phyloP scores from a whole-genome alignment of 176 grass and related monocot genomes.

The Aegilops speltoides region DNA sequence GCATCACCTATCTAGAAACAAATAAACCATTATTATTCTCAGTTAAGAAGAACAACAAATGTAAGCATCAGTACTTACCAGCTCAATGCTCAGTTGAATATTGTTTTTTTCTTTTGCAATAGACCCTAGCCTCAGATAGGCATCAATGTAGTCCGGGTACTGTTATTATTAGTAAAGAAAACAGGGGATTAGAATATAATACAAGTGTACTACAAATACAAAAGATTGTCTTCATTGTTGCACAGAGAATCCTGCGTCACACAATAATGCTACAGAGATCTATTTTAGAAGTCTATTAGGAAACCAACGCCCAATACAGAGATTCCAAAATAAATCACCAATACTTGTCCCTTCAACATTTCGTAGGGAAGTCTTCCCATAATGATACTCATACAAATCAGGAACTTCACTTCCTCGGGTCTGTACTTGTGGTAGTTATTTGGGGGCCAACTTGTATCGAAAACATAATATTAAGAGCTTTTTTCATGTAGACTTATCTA shows the following conservation, averaged over 20 bases:
- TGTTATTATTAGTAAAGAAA: conserved; percentile 23
- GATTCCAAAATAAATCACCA: background rate
- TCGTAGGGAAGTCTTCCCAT: background rate
- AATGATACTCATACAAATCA: background rate
- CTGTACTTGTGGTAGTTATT: conserved; percentile 3
- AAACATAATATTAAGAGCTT: background rate
- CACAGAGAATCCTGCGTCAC: background rate
- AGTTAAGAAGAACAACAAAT: conserved; percentile 1
- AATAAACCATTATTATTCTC: conserved; percentile 38
- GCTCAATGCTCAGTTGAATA: conserved; percentile 72
- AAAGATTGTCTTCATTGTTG: background rate
- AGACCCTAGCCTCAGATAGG: conserved; percentile 84
- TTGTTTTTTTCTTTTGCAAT: conserved; percentile 85
- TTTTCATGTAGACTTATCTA: background rate
- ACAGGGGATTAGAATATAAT: conserved; percentile 4
- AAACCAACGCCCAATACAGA: background rate
- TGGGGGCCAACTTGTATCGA: background rate
- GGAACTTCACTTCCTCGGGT: background rate
- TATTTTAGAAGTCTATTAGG: background rate
- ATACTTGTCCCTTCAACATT: background rate
- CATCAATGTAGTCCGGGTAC: conserved; percentile 89
- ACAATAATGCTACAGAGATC: background rate
- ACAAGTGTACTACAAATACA: background rate
- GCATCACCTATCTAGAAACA: conserved; percentile 75
- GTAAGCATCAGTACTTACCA: conserved; percentile 42